These are phyloP conservation scores for Apiospora marii DNA, from an alignment of 2,329 filamentous ascomycete species.

Conservation along the genomic window DNA sequence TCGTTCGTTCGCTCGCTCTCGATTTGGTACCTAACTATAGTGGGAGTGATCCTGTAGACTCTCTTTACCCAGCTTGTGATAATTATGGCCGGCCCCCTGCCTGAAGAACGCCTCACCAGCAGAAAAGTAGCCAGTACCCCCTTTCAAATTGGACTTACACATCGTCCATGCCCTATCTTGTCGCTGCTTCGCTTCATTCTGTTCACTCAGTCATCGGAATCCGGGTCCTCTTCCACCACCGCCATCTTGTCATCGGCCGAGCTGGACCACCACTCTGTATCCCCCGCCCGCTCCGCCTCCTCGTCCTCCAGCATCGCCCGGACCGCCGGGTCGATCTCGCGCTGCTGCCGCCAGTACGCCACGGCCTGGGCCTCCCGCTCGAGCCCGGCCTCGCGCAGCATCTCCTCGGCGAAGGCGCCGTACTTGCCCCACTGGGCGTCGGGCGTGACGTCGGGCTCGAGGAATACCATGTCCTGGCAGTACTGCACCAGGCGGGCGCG, in stretches of 20 bases:
- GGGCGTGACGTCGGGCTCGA: constrained; percentile 9
- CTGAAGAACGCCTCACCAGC: not conserved
- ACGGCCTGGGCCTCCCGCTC: constrained; percentile 4
- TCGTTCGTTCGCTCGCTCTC: too few species aligned
- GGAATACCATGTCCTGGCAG: constrained; percentile 18
- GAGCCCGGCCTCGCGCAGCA: not conserved
- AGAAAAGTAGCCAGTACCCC: not conserved
- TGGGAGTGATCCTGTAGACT: constrained; percentile 15
- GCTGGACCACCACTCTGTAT: constrained; percentile 14
- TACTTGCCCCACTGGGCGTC: constrained; percentile 15
- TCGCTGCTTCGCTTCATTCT: not conserved
- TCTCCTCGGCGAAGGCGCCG: constrained; percentile 1
- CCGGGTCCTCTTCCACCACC: not conserved
- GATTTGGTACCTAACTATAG: not conserved
- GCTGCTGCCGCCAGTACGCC: constrained; percentile 9
- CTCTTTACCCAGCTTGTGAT: not conserved
- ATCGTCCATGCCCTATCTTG: not conserved
- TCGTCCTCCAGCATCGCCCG: not conserved
- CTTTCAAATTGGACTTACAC: not conserved
- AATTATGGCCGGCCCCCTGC: not conserved
- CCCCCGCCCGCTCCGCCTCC: constrained; percentile 2
- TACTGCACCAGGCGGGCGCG: constrained; percentile 1
- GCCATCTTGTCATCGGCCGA: constrained; percentile 14
- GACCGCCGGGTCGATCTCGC: constrained; percentile 18
- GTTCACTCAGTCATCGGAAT: constrained; percentile 5